Evolutionary conservation across 75 land plant species (phyloP), one percentile per base, ranked within the genome.

Genomic region (Picea sitchensis): DNA sequence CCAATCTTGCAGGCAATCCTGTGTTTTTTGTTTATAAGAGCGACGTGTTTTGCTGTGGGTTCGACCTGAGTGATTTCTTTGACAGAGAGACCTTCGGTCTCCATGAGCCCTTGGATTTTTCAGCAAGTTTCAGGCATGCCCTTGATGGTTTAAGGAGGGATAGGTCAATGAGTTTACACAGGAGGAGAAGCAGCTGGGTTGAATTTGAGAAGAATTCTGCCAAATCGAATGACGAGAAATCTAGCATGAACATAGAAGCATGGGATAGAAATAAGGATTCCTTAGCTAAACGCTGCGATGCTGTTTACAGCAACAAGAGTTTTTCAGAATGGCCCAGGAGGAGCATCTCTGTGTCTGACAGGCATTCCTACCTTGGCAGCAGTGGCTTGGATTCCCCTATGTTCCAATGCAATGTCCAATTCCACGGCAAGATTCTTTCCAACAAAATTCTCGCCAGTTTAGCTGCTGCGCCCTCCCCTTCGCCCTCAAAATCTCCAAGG

Each of bases 61-160:
- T 81, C 57, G 91, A 89, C 78, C 82, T 89, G 60, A 75, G 84
- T 41, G 89, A 84, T 30, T 89, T 89, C 75, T 89, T 89, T 80
- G 61, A 84, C 3, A 36, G 38, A 36, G 38, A 2, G 38, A 2
- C 38, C 38, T 36, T 36, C 38, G 1, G 38, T 36, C 38, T 36
- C 3, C 38, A 36, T 36, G 38, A 36, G 0, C 2, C 38, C 38
- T 2, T 36, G 3, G 65, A 20, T 63, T 63, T 63, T 21, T 20
- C 21, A 20, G 23, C 1, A 2, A 63, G 23, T 63, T 20, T 63
- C 65, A 63, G 65, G 65, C 20, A 63, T 63, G 65, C 23, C 3
- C 20, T 2, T 20, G 65, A 36, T 36, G 38, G 38, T 36, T 36
- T 36, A 2, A 36, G 38, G 38, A 36, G 38, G 38, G 38, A 36